Evolutionary conservation across 768 basidiomycete genomes (phyloP), one percentile per base, ranked within the genome.

Genomic region (Pleurotus sapidus): DNA sequence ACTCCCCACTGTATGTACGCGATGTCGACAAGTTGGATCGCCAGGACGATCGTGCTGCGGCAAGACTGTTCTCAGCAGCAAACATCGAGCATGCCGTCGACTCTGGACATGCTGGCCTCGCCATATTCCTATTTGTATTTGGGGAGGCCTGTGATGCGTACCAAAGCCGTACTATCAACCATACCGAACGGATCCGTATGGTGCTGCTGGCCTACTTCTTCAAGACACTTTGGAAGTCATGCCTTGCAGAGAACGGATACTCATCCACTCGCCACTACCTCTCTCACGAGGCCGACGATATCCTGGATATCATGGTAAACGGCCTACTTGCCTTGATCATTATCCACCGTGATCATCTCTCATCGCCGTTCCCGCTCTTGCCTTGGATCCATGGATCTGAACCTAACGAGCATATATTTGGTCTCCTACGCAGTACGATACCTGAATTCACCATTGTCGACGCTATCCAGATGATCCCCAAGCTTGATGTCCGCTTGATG

Each of bases 21-120:
- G 74, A 75, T 57, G 67, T 75, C 9, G 64, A 67, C 18, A 68
- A 69, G 42, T 37, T 71, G 0, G 72, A 76, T 49, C 46, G 65
- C 9, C 74, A 75, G 63, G 74, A 75, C 57, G 74, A 76, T 58
- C 63, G 61, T 45, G 74, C 72, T 0, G 74, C 72, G 0, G 58
- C 68, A 2, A 65, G 70, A 0, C 61, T 75, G 0, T 74, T 74
- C 57, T 72, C 70, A 9, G 66, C 68, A 3, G 59, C 55, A 0
- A 59, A 64, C 0, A 60, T 76, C 3, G 17, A 67, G 12, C 66
- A 50, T 12, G 27, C 66, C 4, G 50, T 46, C 3, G 37, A 63
- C 0, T 38, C 64, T 17, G 54, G 59, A 45, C 65, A 59, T 7
- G 9, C 56, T 2, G 67, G 65, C 1, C 48, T 61, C 1, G 59